A percentile compares a stretch with the other conserved stretches of the same genome.
Evolutionary conservation across 495 filamentous ascomycete genomes (phyloP).

Genomic region (Aspergillus baeticus): DNA sequence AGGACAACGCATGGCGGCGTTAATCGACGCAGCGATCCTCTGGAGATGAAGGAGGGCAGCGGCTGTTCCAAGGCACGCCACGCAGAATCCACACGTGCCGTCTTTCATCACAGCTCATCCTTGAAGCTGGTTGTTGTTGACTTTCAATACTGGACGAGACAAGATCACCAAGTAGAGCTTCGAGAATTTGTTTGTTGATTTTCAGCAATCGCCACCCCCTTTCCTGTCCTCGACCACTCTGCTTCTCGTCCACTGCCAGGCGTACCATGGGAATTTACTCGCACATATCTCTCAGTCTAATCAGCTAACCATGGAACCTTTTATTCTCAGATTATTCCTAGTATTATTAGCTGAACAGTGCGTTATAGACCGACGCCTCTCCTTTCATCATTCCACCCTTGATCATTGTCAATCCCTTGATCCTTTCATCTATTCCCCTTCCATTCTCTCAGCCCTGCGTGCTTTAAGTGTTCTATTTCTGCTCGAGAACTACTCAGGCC

Average conservation of each 20-base stretch:
- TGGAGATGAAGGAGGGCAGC: conserved; percentile 6
- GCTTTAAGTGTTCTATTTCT: not conserved
- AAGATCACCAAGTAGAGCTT: no score
- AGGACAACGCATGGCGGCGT: not conserved
- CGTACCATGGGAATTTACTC: conserved; percentile 18
- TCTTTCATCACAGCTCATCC: not conserved
- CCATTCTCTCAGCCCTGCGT: not conserved
- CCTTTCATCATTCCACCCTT: conserved; percentile 1
- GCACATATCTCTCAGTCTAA: conserved; percentile 4
- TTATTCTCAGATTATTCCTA: not conserved
- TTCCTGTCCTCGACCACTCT: conserved; percentile 19
- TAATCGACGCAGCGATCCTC: not conserved
- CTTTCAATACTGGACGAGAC: no score
- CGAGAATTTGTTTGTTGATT: not conserved
- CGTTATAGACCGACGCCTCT: no score
- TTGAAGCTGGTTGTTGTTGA: not conserved
- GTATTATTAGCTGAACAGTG: conserved; percentile 2
- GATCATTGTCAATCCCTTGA: not conserved
- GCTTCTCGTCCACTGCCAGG: conserved; percentile 17
- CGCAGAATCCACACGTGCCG: not conserved
- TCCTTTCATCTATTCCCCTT: not conserved
- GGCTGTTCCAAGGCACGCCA: conserved; percentile 9
- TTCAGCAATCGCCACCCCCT: conserved; percentile 22
- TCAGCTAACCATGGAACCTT: conserved; percentile 9
- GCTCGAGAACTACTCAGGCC: not conserved